Evolutionary conservation across 352 stramenopile genomes (phyloP).

Genomic region (Globisporangium irregulare): DNA sequence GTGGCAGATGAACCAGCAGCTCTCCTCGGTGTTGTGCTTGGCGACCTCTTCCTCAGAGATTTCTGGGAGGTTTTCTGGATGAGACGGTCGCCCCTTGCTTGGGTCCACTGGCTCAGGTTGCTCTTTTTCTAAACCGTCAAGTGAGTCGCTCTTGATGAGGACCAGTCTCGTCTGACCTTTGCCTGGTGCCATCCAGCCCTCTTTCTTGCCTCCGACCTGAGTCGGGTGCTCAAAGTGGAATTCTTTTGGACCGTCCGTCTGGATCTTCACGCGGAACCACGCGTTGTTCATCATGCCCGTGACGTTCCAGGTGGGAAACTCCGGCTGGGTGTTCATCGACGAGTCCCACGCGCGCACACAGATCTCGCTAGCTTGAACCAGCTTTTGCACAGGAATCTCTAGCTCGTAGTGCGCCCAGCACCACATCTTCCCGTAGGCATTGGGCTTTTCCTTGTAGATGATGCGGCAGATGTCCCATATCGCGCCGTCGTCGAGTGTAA

Average conservation of each 20-base stretch:
- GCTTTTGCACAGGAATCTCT: constrained; percentile 57
- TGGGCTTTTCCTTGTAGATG: constrained; percentile 70
- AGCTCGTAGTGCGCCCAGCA: constrained; percentile 92
- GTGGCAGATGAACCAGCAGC: constrained; percentile 93
- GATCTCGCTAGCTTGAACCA: constrained; percentile 79
- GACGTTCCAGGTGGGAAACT: constrained; percentile 92
- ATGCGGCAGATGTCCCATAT: constrained; percentile 83
- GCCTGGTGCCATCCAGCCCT: constrained; percentile 88
- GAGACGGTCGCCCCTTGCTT: not conserved
- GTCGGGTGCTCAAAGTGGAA: constrained; percentile 93
- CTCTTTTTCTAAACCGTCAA: not conserved
- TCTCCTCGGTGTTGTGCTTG: constrained; percentile 87
- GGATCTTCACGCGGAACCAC: constrained; percentile 83
- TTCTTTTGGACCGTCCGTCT: constrained; percentile 38
- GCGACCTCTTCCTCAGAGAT: constrained; percentile 66
- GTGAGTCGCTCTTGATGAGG: not conserved
- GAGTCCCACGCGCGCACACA: constrained; percentile 90
- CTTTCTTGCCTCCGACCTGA: constrained; percentile 77
- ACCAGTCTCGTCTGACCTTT: constrained; percentile 1
- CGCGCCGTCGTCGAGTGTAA: constrained; percentile 78
- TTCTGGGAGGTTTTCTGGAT: constrained; percentile 21
- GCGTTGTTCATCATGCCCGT: constrained; percentile 95
- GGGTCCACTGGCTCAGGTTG: not conserved
- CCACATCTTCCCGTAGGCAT: constrained; percentile 91
- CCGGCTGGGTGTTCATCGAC: constrained; percentile 90